These are phyloP conservation scores for Rugiboletus extremiorientalis DNA, from an alignment of 1,284 basidiomycete species.

Conservation along the genomic window DNA sequence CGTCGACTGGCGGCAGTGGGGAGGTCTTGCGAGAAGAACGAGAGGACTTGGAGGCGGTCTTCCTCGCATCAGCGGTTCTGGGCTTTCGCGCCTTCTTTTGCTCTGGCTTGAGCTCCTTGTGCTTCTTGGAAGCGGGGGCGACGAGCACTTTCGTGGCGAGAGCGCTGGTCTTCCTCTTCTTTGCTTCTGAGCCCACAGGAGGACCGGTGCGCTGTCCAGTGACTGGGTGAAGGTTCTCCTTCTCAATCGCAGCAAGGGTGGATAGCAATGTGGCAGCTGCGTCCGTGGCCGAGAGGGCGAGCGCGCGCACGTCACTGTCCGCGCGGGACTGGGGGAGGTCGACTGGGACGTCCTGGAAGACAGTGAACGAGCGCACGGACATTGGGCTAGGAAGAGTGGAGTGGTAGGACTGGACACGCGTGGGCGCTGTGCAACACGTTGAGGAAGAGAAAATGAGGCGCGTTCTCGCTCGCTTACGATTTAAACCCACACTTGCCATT, in stretches of 20 bases:
- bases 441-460: constrained; percentile 26
- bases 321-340: constrained; percentile 29
- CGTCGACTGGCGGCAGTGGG: constrained; percentile 45
- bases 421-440: constrained; percentile 36
- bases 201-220: constrained; percentile 59
- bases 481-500: constrained; percentile 32
- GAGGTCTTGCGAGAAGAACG: constrained; percentile 42
- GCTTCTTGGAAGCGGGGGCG: constrained; percentile 44
- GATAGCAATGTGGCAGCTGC: constrained; percentile 34
- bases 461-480: constrained; percentile 28
- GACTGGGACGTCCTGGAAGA: constrained; percentile 58
- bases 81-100: constrained; percentile 57
- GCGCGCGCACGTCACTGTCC: constrained; percentile 17
- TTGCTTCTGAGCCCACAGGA: constrained; percentile 37
- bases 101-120: constrained; percentile 44
- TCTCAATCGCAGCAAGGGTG: constrained; percentile 49
- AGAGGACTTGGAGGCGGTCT: constrained; percentile 29
- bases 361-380: constrained; percentile 59
- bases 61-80: constrained; percentile 27
- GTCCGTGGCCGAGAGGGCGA: constrained; percentile 29
- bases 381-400: constrained; percentile 34
- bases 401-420: constrained; percentile 14
- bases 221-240: constrained; percentile 74
- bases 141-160: constrained; percentile 51
- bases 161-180: constrained; percentile 63